phyloP scores from a whole-genome alignment of 106 monocot genomes.

The Alisma plantagoaquatica region DNA sequence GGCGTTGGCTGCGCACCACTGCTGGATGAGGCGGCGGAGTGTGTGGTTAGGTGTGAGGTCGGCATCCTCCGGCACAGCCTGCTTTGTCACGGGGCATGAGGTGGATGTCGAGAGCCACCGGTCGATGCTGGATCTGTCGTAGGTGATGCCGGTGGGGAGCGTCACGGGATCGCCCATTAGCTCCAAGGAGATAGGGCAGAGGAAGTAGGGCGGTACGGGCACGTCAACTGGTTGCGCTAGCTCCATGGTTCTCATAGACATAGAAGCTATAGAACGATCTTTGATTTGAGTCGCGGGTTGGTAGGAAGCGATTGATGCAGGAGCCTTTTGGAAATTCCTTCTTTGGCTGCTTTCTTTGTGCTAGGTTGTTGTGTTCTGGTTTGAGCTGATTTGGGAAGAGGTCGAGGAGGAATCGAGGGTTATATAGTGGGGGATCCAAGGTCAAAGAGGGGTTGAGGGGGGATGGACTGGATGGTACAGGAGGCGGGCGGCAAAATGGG shows the following conservation, averaged over 20 bases:
- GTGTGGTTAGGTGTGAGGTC: constrained; percentile 21
- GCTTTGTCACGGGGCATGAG: constrained; percentile 61
- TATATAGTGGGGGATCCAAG: background rate
- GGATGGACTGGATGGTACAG: background rate
- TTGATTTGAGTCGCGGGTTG: no score
- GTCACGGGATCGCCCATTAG: constrained; percentile 84
- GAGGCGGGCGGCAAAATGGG: background rate
- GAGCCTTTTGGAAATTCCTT: no score
- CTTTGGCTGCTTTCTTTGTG: no score
- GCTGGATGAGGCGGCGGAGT: constrained; percentile 17
- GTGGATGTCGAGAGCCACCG: constrained; percentile 48
- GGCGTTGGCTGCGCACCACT: constrained; percentile 17
- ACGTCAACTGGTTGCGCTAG: no score
- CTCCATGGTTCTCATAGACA: constrained; percentile 1
- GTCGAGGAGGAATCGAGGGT: no score
- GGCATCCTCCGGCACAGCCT: constrained; percentile 6
- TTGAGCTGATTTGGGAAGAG: no score
- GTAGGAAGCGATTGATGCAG: no score
- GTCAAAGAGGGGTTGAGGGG: background rate
- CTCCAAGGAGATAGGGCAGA: constrained; percentile 75
- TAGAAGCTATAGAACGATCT: no score
- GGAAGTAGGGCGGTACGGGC: constrained; percentile 46
- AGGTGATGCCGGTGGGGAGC: constrained; percentile 75
- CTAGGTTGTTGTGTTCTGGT: no score
- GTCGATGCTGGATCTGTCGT: constrained; percentile 75